A percentile compares a stretch with the other conserved stretches of the same genome.
phyloP scores from a whole-genome alignment of 1,284 basidiomycete species.

The Coniferiporia sulphurascens region DNA sequence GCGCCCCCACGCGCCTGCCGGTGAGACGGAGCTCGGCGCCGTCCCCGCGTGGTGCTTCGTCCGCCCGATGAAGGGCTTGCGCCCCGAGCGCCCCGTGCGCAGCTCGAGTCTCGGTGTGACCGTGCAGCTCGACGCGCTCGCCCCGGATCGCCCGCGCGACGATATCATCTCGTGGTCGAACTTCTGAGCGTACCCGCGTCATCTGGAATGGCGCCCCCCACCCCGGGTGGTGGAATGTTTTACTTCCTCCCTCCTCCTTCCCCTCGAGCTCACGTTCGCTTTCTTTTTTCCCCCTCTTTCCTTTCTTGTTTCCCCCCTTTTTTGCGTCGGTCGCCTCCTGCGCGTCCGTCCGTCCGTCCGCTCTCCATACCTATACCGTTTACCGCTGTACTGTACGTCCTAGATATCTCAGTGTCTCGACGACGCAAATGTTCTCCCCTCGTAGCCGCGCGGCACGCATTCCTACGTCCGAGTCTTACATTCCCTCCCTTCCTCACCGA shows the following conservation, averaged over 20 bases:
- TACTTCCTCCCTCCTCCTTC: neutral
- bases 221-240: neutral
- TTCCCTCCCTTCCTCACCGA: too few species aligned
- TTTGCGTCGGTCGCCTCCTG: neutral
- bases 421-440: too few species aligned
- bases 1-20: slow-evolving; percentile 26
- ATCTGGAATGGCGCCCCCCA: neutral
- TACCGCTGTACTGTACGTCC: neutral
- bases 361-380: neutral
- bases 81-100: slow-evolving; percentile 57
- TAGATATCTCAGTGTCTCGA: too few species aligned
- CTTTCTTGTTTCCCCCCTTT: neutral
- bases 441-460: too few species aligned
- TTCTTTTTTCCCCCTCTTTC: neutral
- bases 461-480: too few species aligned
- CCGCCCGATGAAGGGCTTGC: slow-evolving; percentile 52
- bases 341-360: too few species aligned
- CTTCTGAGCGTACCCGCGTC: slow-evolving; percentile 35
- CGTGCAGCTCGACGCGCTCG: slow-evolving; percentile 36
- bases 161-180: slow-evolving; percentile 64
- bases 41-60: slow-evolving; percentile 71
- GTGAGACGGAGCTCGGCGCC: slow-evolving; percentile 56
- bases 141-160: slow-evolving; percentile 33
- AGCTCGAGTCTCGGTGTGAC: slow-evolving; percentile 57
- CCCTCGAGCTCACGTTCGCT: neutral